Evolutionary conservation across 345 rosid genomes (phyloP).

Genomic region (Euphorbia lathyris): DNA sequence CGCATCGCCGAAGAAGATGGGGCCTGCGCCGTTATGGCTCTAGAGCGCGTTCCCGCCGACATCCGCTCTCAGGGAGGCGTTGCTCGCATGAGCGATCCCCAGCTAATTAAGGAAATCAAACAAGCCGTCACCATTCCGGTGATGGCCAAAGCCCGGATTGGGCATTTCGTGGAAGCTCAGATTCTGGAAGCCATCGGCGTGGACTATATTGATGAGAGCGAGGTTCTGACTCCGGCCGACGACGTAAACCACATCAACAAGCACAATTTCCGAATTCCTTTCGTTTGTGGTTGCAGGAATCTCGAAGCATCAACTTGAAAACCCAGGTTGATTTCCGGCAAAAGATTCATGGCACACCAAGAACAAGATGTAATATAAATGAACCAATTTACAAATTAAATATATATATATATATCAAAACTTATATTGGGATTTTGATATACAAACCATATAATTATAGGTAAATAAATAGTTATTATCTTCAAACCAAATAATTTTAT

Average conservation of each 20-base stretch:
- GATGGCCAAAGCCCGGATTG: constrained; percentile 31
- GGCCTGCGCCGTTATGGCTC: constrained; percentile 29
- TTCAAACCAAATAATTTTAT: too few relatives aligned
- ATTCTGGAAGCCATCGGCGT: constrained; percentile 48
- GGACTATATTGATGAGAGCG: constrained; percentile 81
- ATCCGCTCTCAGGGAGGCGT: constrained; percentile 31
- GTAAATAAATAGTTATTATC: too few relatives aligned
- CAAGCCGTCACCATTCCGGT: constrained; percentile 27
- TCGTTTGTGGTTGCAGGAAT: constrained; percentile 81
- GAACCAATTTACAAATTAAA: too few relatives aligned
- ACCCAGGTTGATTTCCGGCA: too few relatives aligned
- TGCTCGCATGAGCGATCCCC: constrained; percentile 34
- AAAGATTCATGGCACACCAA: too few relatives aligned
- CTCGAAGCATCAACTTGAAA: too few relatives aligned
- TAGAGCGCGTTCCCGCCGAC: constrained; percentile 30
- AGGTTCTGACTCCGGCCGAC: constrained; percentile 66
- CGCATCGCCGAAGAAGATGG: constrained; percentile 31
- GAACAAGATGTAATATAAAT: too few relatives aligned
- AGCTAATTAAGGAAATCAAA: constrained; percentile 30
- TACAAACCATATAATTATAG: too few relatives aligned
- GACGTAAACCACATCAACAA: constrained; percentile 82
- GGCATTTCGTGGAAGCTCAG: constrained; percentile 33
- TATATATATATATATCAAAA: too few relatives aligned
- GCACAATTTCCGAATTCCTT: constrained; percentile 73
- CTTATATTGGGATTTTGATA: too few relatives aligned